Base-by-base conservation (phyloP, 2,329 filamentous ascomycete genomes). In the Aquanectria penicillioides region DNA sequence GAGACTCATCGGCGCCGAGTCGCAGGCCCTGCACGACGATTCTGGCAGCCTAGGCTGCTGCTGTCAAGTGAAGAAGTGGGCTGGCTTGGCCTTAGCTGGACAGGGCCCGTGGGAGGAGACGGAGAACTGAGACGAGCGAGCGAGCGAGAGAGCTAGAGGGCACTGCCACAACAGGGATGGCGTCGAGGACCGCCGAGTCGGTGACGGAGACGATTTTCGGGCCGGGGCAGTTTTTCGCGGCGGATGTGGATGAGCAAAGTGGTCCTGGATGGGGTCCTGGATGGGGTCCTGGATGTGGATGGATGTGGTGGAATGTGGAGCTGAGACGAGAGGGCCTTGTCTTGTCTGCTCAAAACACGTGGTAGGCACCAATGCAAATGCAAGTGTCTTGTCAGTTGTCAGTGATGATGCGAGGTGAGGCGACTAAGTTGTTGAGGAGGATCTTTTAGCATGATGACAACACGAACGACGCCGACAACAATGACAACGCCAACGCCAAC, bases 111-210 rank as follows among this genome's bases (percentile, higher is more conserved):
- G 41, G 51, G 33, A 36, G 41, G 18, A n/a, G 25, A 28, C 25
- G 41, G 41, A 22, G 22, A 9, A 25, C 18, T n/a, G 37, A 44
- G 9, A 37, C 31, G 25, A 18, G 17, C 18, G 40, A 29, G 34
- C 23, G 48, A 43, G 28, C 22, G 37, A 26, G n/a, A n/a, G n/a
- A 52, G 55, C 55, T 58, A 52, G 33, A 58, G 48, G 48, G 57
- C 57, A 60, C 57, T 60, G 57, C 57, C 57, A 60, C 57, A 57
- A 47, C 57, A 60, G 57, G 57, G 57, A 60, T 60, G 51, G 57
- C 46, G 57, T 52, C 36, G 28, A 55, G 49, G 43, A 51, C 31
- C 41, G 28, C 29, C 44, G 23, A 60, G 49, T 50, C 46, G 57
- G 55, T 58, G 55, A 58, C 55, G 55, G 55, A 18, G 33, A 41